A percentile compares a stretch with the other conserved stretches of the same genome.
Conservation (phyloP, 495 filamentous ascomycete species). For the Xylaria grammica region DNA sequence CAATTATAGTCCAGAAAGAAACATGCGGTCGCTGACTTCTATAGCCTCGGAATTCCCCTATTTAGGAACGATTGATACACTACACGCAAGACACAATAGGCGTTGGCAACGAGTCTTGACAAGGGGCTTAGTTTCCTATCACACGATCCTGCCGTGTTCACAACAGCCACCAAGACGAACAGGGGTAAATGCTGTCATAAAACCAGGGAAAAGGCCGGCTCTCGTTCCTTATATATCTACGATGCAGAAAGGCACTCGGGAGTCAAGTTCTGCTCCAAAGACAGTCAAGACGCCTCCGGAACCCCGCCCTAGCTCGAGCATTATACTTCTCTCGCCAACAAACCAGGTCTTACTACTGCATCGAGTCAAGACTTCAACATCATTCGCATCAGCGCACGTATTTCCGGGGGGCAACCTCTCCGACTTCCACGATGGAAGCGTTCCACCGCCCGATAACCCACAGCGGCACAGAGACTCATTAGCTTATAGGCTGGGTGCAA, state of each 20-base stretch:
- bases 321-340: slow-evolving; percentile 81
- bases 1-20: background rate
- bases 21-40: slow-evolving; percentile 9
- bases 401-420: slow-evolving; percentile 94
- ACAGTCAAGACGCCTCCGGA: slow-evolving; percentile 21
- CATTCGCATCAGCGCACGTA: slow-evolving; percentile 92
- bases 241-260: slow-evolving; percentile 7
- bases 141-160: background rate
- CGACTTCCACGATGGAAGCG: slow-evolving; percentile 67
- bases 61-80: background rate
- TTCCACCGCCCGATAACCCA: slow-evolving; percentile 51
- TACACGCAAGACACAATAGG: background rate
- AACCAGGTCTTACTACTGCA: slow-evolving; percentile 90
- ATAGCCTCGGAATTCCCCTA: background rate
- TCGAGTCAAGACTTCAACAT: slow-evolving; percentile 77
- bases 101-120: background rate
- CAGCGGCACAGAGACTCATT: slow-evolving; percentile 68
- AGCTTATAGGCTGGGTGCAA: slow-evolving; percentile 76
- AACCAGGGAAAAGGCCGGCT: background rate
- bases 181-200: background rate
- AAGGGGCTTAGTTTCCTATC: background rate
- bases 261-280: slow-evolving; percentile 7
- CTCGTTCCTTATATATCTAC: background rate
- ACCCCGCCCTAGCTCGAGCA: slow-evolving; percentile 54
- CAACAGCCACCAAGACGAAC: background rate